Conservation (phyloP, 1,284 basidiomycete genomes). For the Cutaneotrichosporon cavernicola region DNA sequence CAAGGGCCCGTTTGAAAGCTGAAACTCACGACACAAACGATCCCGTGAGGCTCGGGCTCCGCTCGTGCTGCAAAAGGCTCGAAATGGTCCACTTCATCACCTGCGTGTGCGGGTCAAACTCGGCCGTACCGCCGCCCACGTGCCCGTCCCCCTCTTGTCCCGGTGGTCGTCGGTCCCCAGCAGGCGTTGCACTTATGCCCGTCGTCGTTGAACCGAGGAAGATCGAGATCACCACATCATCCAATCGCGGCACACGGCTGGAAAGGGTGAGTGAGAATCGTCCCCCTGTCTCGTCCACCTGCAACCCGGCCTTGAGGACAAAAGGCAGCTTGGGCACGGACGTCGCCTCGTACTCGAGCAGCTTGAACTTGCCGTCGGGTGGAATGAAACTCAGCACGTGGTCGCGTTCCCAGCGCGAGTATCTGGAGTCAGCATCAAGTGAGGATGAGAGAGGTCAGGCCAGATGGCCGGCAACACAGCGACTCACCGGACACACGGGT, state of each 20-base stretch:
- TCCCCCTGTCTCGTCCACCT: conserved; percentile 64
- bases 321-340: conserved; percentile 63
- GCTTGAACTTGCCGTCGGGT: conserved; percentile 84
- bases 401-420: conserved; percentile 76
- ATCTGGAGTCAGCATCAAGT: conserved; percentile 53
- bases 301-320: conserved; percentile 62
- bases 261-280: conserved; percentile 69
- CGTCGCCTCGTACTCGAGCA: conserved; percentile 71
- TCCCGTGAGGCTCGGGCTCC: conserved; percentile 68
- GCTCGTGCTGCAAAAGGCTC: conserved; percentile 66
- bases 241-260: conserved; percentile 64
- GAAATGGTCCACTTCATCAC: conserved; percentile 73
- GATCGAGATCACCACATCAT: conserved; percentile 68
- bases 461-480: background rate
- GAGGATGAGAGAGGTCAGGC: no score
- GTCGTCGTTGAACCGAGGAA: conserved; percentile 70
- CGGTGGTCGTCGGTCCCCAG: conserved; percentile 43
- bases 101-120: conserved; percentile 68
- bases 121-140: conserved; percentile 68
- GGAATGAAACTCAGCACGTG: conserved; percentile 85
- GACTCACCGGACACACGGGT: conserved; percentile 81
- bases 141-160: conserved; percentile 40
- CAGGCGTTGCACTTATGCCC: conserved; percentile 52
- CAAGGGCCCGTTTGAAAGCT: background rate
- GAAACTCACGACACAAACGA: conserved; percentile 61